Evolutionary conservation across 2,329 filamentous ascomycete species (phyloP).

Genomic region (Colletotrichum theobromicola): DNA sequence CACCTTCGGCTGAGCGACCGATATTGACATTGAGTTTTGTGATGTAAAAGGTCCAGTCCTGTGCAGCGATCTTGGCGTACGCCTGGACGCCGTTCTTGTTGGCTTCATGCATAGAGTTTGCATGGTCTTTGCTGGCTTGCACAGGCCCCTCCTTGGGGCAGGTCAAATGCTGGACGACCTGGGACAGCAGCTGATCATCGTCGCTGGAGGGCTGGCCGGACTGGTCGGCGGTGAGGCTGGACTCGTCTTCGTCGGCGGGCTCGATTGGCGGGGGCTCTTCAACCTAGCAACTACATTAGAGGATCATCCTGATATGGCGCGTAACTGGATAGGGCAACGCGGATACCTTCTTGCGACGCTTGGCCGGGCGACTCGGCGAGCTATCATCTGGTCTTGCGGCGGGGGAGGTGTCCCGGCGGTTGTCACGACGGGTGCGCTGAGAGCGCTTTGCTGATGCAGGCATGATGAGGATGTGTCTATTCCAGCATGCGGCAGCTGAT

Average conservation of each 20-base stretch:
- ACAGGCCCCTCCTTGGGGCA: conserved; percentile 50
- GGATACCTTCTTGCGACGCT: conserved; percentile 67
- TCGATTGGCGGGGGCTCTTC: conserved; percentile 44
- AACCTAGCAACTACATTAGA: conserved; percentile 31
- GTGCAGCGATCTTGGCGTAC: conserved; percentile 82
- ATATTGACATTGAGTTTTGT: conserved; percentile 78
- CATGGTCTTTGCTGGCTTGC: conserved; percentile 66
- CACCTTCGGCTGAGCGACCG: conserved; percentile 68
- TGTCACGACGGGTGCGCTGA: conserved; percentile 42
- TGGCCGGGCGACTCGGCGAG: conserved; percentile 66
- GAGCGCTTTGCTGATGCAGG: conserved; percentile 42
- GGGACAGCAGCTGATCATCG: conserved; percentile 61
- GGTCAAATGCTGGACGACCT: conserved; percentile 57
- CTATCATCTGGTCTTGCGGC: conserved; percentile 49
- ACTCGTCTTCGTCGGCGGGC: conserved; percentile 49
- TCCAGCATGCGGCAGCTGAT: conserved; percentile 17
- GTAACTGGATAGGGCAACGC: conserved; percentile 12
- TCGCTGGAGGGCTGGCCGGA: conserved; percentile 46
- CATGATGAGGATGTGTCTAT: conserved; percentile 28
- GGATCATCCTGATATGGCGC: background rate
- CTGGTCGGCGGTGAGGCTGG: conserved; percentile 46
- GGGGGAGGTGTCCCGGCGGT: conserved; percentile 40
- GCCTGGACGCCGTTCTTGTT: conserved; percentile 70
- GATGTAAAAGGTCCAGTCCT: conserved; percentile 86
- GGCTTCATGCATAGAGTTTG: conserved; percentile 68